A percentile compares a stretch with the other conserved stretches of the same genome.
These are phyloP conservation scores for Pyrenophora graminea DNA, from an alignment of 2,329 filamentous ascomycete genomes.

Conservation along the genomic window DNA sequence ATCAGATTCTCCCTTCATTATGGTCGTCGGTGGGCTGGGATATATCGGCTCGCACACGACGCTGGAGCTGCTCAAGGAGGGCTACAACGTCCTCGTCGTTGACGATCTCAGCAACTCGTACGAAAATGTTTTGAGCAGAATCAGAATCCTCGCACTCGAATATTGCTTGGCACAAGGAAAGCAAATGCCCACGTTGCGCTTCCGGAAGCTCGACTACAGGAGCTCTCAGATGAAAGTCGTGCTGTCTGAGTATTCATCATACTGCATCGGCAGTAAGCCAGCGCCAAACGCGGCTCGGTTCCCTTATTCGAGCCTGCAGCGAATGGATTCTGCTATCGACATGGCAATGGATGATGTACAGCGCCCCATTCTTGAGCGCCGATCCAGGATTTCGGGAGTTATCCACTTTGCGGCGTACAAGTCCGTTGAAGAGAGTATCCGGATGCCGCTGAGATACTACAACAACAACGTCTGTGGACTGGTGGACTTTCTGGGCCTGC, in stretches of 20 bases:
- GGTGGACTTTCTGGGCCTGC: conserved; percentile 61
- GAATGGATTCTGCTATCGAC: conserved; percentile 41
- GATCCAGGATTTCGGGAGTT: conserved; percentile 63
- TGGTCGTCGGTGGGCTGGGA: conserved; percentile 60
- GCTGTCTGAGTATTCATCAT: conserved; percentile 49
- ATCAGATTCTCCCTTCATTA: conserved; percentile 48
- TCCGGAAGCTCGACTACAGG: conserved; percentile 56
- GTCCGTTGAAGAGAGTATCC: conserved; percentile 67
- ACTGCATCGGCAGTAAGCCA: conserved; percentile 28
- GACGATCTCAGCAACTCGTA: conserved; percentile 54
- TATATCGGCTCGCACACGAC: conserved; percentile 63
- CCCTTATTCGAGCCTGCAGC: conserved; percentile 34
- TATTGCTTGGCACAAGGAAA: conserved; percentile 47
- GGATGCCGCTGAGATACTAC: conserved; percentile 66
- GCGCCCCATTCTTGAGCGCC: conserved; percentile 28
- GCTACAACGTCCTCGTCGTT: conserved; percentile 57
- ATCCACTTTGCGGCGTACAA: conserved; percentile 73
- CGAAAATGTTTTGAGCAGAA: conserved; percentile 44
- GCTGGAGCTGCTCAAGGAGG: conserved; percentile 58
- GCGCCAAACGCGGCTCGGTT: conserved; percentile 21
- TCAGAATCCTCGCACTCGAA: conserved; percentile 43
- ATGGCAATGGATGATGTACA: conserved; percentile 32
- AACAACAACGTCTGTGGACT: conserved; percentile 69
- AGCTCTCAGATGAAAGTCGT: conserved; percentile 49
- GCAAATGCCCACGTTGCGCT: conserved; percentile 51